A percentile compares a stretch with the other conserved stretches of the same genome.
Evolutionary conservation across 805 yeast species (phyloP).

Genomic region (Candida ovalis): DNA sequence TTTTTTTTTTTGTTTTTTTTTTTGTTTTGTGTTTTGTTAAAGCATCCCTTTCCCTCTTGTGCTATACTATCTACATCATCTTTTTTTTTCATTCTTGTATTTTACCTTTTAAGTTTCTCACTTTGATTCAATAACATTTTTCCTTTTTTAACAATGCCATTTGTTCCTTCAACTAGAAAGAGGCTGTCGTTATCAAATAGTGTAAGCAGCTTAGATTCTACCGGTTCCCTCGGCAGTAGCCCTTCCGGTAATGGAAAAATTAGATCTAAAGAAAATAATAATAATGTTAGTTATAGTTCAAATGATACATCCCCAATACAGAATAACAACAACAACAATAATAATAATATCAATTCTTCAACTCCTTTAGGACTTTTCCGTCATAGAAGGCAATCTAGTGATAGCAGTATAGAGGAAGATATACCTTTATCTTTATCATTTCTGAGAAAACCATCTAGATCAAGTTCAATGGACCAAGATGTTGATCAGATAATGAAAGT

Average conservation of each 20-base stretch:
- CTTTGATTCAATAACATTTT: background rate
- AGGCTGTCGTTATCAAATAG: background rate
- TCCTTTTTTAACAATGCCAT: no score
- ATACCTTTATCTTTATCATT: constrained; percentile 32
- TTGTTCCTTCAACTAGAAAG: constrained; percentile 17
- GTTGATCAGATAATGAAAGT: constrained; percentile 27
- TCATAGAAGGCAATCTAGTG: constrained; percentile 16
- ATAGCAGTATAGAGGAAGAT: constrained; percentile 18
- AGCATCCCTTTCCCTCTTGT: no score
- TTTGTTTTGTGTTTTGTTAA: no score
- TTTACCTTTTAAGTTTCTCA: background rate
- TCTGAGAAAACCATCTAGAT: constrained; percentile 30
- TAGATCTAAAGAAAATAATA: background rate
- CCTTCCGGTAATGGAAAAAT: background rate
- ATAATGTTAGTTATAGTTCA: no score
- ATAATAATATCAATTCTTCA: background rate
- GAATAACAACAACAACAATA: background rate
- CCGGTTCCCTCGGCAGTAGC: background rate
- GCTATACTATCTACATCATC: background rate
- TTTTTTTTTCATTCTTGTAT: no score
- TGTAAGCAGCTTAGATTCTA: background rate
- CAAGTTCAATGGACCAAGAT: constrained; percentile 19
- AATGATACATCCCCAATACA: background rate
- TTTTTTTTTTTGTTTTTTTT: no score
- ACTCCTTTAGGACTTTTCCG: background rate